Evolutionary conservation across 129 eudicot species (phyloP), one percentile per base, ranked within the genome.

Genomic region (Glebionis coronaria): DNA sequence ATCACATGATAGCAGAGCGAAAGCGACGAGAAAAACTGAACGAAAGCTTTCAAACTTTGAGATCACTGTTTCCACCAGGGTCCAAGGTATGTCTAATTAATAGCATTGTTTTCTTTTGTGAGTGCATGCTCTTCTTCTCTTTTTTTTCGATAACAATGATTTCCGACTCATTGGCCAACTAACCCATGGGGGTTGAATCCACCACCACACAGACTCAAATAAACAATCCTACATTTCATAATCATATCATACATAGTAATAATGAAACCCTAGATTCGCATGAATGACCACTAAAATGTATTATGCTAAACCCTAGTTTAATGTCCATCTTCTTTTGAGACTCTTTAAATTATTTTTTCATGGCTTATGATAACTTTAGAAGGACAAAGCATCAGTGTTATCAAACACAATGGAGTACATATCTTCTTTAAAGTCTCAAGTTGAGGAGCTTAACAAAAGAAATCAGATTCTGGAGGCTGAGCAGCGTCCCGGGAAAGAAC

Each of bases 51-150:
- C 89, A 88, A 66, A 76, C 84, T 6, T 75, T 92, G 63, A 82
- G 89, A 74, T 83, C 96, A 29, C 19, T 92, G 44, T 91, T 92
- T 67, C 98, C 98, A 61, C 84, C 80, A 4, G 95, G 91, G 21
- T 58, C 96, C 18, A 92, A 92, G 98, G 98, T 44, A 76, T 14
- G 8, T 5, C 9, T 35, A 6, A 5, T 5, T 35, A 27, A 29
- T 16, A 47, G 50, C 14, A 4, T 63, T 35, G 9, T 6, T 35
- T 35, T 35, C 1, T 5, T 35, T 35, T 35, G 6, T 6, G 9
- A 6, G 8, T 35, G 40, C 42, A 6, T 12, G 0, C 0, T 1
- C 6, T 12, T 9, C 19, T 3, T 14, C 4, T 14, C n/a, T n/a
- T n/a, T n/a, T n/a, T n/a, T n/a, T n/a, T n/a, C n/a, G n/a, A n/a